A percentile compares a stretch with the other conserved stretches of the same genome.
Conservation (phyloP, 192 early-diverging fungal genomes). For the Umbelopsis sp. region DNA sequence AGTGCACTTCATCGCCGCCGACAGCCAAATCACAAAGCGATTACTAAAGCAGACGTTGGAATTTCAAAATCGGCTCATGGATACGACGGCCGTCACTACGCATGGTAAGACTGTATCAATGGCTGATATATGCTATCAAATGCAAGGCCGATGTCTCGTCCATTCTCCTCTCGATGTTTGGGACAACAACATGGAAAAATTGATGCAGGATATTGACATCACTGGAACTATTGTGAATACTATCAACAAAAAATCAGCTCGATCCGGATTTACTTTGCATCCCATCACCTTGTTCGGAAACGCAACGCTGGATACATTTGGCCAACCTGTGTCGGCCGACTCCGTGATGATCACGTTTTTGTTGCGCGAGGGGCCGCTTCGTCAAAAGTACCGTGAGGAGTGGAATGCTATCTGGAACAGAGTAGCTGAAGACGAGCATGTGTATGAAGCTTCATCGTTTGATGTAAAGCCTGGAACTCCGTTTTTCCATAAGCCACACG, state of each 20-base stretch:
- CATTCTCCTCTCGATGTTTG: constrained; percentile 64
- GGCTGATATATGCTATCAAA: constrained; percentile 23
- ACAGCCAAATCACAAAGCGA: constrained; percentile 19
- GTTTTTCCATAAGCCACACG: background rate
- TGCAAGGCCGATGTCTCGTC: constrained; percentile 49
- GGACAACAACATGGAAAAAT: constrained; percentile 17
- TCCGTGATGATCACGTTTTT: constrained; percentile 61
- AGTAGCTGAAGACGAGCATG: background rate
- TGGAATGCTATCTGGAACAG: constrained; percentile 30
- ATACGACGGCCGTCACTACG: background rate
- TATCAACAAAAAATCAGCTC: background rate
- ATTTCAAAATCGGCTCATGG: constrained; percentile 23
- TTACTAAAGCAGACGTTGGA: constrained; percentile 19
- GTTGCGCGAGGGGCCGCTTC: constrained; percentile 34
- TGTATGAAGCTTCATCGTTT: background rate
- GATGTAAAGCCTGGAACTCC: background rate
- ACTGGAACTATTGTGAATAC: constrained; percentile 5
- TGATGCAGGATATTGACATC: constrained; percentile 21
- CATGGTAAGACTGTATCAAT: constrained; percentile 16
- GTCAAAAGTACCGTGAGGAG: constrained; percentile 8
- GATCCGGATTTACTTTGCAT: constrained; percentile 19
- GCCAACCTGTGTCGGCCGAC: constrained; percentile 39
- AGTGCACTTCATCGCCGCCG: constrained; percentile 23
- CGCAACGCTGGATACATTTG: constrained; percentile 20
- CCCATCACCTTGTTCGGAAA: constrained; percentile 33